These are phyloP conservation scores for Leptographium galeiforme DNA, from an alignment of 2,329 filamentous ascomycete species.

Conservation along the genomic window DNA sequence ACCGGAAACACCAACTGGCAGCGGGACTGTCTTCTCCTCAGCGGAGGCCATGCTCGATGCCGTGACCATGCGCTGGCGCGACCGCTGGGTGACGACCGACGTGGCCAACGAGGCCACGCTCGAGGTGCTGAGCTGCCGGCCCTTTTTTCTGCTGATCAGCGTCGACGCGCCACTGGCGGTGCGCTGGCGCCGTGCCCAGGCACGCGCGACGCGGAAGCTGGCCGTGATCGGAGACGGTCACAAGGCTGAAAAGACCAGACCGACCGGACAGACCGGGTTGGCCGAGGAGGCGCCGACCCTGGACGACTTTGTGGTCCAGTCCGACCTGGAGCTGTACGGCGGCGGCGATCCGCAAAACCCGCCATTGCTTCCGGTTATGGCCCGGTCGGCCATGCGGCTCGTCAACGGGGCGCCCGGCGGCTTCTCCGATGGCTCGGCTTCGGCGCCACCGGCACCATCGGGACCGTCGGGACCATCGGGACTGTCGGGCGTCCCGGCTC, in stretches of 20 bases:
- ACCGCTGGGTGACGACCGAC: conserved; percentile 75
- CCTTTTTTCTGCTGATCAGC: conserved; percentile 87
- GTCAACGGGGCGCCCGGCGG: conserved; percentile 49
- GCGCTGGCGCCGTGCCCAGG: conserved; percentile 66
- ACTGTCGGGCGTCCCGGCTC: background rate
- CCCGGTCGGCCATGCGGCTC: conserved; percentile 69
- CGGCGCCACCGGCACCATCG: background rate
- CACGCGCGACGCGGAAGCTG: conserved; percentile 8
- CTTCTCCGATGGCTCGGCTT: background rate
- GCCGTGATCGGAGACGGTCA: conserved; percentile 11
- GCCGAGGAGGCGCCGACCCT: conserved; percentile 18
- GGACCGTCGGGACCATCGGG: background rate
- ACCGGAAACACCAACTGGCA: background rate
- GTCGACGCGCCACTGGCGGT: conserved; percentile 79
- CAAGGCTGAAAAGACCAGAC: background rate
- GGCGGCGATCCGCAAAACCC: conserved; percentile 20
- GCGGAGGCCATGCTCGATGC: conserved; percentile 59
- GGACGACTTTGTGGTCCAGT: conserved; percentile 41
- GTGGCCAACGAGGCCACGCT: conserved; percentile 61
- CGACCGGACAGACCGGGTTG: background rate
- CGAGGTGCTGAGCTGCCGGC: conserved; percentile 62
- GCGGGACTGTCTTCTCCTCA: conserved; percentile 35
- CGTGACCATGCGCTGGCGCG: conserved; percentile 72
- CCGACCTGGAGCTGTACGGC: conserved; percentile 66
- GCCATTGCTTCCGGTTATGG: conserved; percentile 64